phyloP scores from a whole-genome alignment of 306 rosid species.

The Pyrus communis region DNA sequence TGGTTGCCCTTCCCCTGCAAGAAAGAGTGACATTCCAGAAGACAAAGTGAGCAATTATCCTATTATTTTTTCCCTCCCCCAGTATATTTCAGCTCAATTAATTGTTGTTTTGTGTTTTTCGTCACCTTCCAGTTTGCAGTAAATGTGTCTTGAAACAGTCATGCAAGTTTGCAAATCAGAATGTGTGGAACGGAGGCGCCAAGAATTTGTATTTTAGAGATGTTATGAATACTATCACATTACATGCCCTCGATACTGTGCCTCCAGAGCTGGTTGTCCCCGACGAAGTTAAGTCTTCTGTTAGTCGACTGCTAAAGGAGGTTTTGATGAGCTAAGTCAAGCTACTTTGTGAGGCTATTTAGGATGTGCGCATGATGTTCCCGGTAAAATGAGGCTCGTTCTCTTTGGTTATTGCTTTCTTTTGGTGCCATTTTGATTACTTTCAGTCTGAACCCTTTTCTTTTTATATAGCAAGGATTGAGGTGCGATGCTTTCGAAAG shows the following conservation, averaged over 20 bases:
- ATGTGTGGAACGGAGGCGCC: slow-evolving; percentile 33
- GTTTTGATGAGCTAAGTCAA: slow-evolving; percentile 47
- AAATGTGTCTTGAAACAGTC: slow-evolving; percentile 35
- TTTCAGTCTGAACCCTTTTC: background rate
- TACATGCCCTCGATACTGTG: slow-evolving; percentile 45
- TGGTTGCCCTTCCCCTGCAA: slow-evolving; percentile 56
- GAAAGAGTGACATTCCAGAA: slow-evolving; percentile 41
- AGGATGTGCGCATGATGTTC: background rate
- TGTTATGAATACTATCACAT: slow-evolving; percentile 38
- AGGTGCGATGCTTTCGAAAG: background rate
- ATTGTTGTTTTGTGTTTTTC: background rate
- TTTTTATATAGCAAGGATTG: background rate
- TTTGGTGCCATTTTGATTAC: background rate
- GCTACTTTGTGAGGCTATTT: slow-evolving; percentile 17
- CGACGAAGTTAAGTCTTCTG: slow-evolving; percentile 33
- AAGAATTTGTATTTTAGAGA: slow-evolving; percentile 36
- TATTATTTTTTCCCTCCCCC: background rate
- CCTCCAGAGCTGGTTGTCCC: slow-evolving; percentile 47
- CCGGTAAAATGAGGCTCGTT: slow-evolving; percentile 9
- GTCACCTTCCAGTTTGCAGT: slow-evolving; percentile 35
- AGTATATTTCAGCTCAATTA: background rate
- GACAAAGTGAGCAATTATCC: slow-evolving; percentile 21
- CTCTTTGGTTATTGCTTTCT: background rate
- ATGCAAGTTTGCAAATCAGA: slow-evolving; percentile 45
- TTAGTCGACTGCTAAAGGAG: slow-evolving; percentile 53